Conservation (phyloP, 2,329 filamentous ascomycete genomes). For the Sporothrix inflata region DNA sequence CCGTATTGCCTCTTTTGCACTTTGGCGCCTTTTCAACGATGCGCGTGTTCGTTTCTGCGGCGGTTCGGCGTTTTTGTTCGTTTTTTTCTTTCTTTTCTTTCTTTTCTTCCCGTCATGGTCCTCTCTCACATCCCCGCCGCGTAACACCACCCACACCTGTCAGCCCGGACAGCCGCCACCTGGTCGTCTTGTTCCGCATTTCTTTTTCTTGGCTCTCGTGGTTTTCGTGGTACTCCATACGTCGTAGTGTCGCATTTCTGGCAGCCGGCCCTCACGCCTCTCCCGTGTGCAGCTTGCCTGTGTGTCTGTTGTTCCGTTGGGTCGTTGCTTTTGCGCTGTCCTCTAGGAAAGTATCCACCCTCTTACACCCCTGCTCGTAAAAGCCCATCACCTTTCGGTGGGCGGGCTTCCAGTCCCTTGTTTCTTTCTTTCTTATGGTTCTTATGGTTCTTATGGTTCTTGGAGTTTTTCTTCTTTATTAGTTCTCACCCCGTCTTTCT, state of each 20-base stretch:
- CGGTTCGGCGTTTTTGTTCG: not conserved
- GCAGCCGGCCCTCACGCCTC: not conserved
- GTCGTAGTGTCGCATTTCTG: not conserved
- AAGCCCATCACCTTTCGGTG: not conserved
- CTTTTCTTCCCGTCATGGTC: not conserved
- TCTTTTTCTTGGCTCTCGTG: not conserved
- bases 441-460: not conserved
- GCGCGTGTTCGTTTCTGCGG: not conserved
- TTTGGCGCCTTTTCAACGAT: not conserved
- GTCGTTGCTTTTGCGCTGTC: not conserved
- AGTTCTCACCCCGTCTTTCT: not conserved
- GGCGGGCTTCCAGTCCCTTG: not conserved
- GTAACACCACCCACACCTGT: not conserved
- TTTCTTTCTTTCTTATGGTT: not conserved
- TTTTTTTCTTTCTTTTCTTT: not conserved
- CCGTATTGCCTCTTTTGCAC: not conserved
- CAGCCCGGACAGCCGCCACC: slow-evolving; percentile 13
- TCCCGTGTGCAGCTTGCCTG: not conserved
- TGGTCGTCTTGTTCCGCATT: not conserved
- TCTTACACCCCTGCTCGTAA: slow-evolving; percentile 5
- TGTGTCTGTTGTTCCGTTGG: not conserved
- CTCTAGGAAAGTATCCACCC: slow-evolving; percentile 3
- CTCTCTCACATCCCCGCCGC: not conserved
- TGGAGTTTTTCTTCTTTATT: not conserved
- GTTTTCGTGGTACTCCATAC: not conserved